Evolutionary conservation across 441 rosid genomes (phyloP), one percentile per base, ranked within the genome.

Genomic region (Gossypium lobatum): DNA sequence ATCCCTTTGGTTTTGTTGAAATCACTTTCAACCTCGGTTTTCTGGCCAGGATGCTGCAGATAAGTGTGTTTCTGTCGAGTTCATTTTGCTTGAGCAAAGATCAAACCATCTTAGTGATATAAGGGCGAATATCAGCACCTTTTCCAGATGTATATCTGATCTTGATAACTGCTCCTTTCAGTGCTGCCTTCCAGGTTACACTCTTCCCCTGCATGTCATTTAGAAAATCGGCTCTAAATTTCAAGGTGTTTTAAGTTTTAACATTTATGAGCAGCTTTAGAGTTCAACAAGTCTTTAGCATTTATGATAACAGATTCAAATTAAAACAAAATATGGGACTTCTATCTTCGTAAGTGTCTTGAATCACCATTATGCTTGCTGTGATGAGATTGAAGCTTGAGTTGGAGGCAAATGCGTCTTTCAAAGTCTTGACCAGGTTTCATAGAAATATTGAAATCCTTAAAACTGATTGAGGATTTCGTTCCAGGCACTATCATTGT

Each of bases 91-190:
- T 70, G 91, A 92, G 83, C 83, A 71, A 58, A 80, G 78, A 72
- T 85, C 83, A 45, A 79, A 78, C 79, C 85, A 89, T 73, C 85
- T 89, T 59, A 75, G 77, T 58, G 77, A 88, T 75, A 67, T 82
- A 73, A 88, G 82, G 72, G 91, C 86, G 73, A 87, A 77, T 66
- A 75, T 80, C 25, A 89, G 74, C 77, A 79, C 73, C 46, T 90
- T 93, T 53, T 25, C 72, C 26, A 76, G 83, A 73, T 86, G 86
- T 54, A 77, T 90, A 23, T 92, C 97, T 20, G 92, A 94, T 83
- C 90, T 94, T 65, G 97, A 92, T 54, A 94, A 94, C 81, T 94
- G 93, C 87, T 88, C 92, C 1, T 82, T 89, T 70, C 88, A 78
- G 48, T 83, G 82, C 66, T 86, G 75, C 85, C 83, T 86, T 77